Percentiles rank a stretch among this genome's conserved stretches.
Evolutionary conservation across 805 yeast genomes (phyloP).

Genomic region (Cyberlindnera bimundalis): DNA sequence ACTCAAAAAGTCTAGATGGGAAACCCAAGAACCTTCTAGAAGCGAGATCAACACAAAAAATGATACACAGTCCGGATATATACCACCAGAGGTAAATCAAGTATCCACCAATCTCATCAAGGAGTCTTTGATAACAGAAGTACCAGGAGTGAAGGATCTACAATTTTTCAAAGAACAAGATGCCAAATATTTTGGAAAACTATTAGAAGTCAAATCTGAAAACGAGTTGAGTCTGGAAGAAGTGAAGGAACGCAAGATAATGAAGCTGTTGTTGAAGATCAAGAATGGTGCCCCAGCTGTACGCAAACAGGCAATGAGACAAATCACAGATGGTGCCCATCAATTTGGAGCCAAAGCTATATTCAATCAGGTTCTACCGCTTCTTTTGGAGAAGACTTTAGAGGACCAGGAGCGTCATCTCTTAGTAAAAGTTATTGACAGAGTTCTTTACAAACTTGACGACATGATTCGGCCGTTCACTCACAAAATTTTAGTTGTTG

Average conservation of each 20-base stretch:
- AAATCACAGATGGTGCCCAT: constrained; percentile 59
- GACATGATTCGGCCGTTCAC: constrained; percentile 68
- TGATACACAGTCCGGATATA: constrained; percentile 33
- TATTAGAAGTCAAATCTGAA: constrained; percentile 36
- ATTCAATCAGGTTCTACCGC: constrained; percentile 70
- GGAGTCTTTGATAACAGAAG: constrained; percentile 44
- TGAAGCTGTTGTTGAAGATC: constrained; percentile 61
- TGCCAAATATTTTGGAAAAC: constrained; percentile 62
- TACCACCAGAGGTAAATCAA: constrained; percentile 49
- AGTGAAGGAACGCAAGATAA: constrained; percentile 52
- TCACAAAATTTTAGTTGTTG: constrained; percentile 64
- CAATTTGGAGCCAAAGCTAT: constrained; percentile 66
- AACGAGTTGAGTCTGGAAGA: constrained; percentile 47
- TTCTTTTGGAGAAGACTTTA: constrained; percentile 64
- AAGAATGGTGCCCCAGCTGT: constrained; percentile 73
- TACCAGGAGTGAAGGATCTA: constrained; percentile 64
- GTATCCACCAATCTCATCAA: constrained; percentile 29
- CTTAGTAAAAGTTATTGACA: constrained; percentile 68
- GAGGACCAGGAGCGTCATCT: constrained; percentile 84
- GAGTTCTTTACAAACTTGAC: constrained; percentile 65
- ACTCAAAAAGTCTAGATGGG: constrained; percentile 18
- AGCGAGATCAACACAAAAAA: background rate
- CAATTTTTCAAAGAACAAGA: constrained; percentile 72
- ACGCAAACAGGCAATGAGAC: constrained; percentile 67
- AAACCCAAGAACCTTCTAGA: constrained; percentile 1